Evolutionary conservation across 768 basidiomycete species (phyloP).

Genomic region (Pleurotus tuber-regium): DNA sequence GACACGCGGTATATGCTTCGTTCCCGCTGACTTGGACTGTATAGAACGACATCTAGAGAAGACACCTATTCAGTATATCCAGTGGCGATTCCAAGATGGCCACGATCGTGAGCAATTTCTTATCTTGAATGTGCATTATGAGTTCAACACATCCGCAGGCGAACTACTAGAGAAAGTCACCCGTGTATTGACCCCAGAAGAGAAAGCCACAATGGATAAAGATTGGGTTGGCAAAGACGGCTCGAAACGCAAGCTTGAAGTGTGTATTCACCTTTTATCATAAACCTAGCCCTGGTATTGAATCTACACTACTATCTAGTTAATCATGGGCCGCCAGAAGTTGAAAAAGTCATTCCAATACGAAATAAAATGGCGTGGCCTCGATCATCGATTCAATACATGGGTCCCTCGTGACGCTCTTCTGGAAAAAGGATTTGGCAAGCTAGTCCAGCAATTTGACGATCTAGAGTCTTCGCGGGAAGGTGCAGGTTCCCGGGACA

Average conservation of each 20-base stretch:
- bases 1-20: slow-evolving; percentile 1
- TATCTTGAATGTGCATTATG: slow-evolving; percentile 9
- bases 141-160: slow-evolving; percentile 38
- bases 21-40: slow-evolving; percentile 12
- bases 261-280: slow-evolving; percentile 27
- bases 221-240: slow-evolving; percentile 93
- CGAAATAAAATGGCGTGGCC: slow-evolving; percentile 83
- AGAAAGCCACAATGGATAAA: slow-evolving; percentile 71
- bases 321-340: slow-evolving; percentile 94
- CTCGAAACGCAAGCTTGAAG: slow-evolving; percentile 88
- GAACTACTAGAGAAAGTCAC: slow-evolving; percentile 91
- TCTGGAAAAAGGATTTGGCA: slow-evolving; percentile 81
- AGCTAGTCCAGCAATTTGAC: slow-evolving; percentile 92
- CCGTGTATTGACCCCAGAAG: slow-evolving; percentile 86
- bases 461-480: slow-evolving; percentile 95
- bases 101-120: slow-evolving; percentile 73
- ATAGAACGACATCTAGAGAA: slow-evolving; percentile 92
- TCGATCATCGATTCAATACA: slow-evolving; percentile 86
- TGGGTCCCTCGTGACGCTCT: slow-evolving; percentile 91
- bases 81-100: slow-evolving; percentile 99
- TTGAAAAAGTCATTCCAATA: slow-evolving; percentile 95
- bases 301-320: slow-evolving; percentile 38
- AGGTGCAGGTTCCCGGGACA: slow-evolving; percentile 91
- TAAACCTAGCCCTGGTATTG: too few species aligned
- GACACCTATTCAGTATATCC: slow-evolving; percentile 94